Evolutionary conservation across 441 rosid genomes (phyloP).

Genomic region (Populus hybrid): DNA sequence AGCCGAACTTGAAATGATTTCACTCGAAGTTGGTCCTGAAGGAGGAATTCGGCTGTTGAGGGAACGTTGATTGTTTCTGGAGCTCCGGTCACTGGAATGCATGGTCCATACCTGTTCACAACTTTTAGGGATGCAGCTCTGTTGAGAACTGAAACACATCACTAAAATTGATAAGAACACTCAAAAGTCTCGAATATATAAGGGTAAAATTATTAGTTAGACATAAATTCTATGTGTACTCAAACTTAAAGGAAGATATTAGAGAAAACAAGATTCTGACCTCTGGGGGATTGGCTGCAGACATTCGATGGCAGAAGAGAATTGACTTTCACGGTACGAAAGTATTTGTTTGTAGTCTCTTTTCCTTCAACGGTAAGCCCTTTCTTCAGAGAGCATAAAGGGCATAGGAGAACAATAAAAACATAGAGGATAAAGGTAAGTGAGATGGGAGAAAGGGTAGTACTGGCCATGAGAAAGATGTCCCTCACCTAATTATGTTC

Average conservation of each 20-base stretch:
- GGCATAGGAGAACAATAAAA: not conserved
- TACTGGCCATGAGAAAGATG: not conserved
- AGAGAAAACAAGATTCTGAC: not conserved
- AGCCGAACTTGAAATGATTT: not conserved
- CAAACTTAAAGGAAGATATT: not conserved
- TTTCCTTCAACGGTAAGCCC: not conserved
- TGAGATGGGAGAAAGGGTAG: not conserved
- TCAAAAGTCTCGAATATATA: too few relatives aligned
- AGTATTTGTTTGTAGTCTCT: not conserved
- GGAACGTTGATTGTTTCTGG: not conserved
- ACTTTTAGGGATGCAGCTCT: not conserved
- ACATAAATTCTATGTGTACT: not conserved
- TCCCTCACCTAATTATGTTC: too few relatives aligned
- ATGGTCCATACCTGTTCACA: conserved; percentile 11
- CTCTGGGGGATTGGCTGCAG: conserved; percentile 11
- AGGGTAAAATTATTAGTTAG: not conserved
- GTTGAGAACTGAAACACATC: not conserved
- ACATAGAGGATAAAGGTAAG: not conserved
- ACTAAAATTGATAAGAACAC: too few relatives aligned
- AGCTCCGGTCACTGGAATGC: not conserved
- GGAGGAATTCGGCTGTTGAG: not conserved
- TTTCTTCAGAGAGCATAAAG: not conserved
- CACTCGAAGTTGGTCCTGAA: conserved; percentile 13
- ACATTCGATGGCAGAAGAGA: conserved; percentile 3
- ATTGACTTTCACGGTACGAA: not conserved